phyloP scores from a whole-genome alignment of 768 basidiomycete species.

The Hericium alpestre region DNA sequence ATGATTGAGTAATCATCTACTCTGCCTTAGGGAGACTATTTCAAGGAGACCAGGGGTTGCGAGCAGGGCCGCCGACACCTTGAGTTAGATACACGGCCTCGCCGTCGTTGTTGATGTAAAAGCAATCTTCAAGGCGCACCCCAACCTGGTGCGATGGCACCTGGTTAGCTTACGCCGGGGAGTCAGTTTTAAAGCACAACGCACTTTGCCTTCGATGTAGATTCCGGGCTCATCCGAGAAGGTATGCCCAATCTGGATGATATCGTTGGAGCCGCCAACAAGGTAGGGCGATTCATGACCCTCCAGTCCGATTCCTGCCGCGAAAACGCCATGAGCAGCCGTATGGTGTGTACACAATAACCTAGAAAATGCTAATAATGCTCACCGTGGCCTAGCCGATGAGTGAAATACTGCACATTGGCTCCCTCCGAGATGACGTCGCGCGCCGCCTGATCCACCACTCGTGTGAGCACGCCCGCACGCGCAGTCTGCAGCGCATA shows the following conservation, averaged over 20 bases:
- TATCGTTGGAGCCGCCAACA: conserved; percentile 50
- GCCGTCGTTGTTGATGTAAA: conserved; percentile 49
- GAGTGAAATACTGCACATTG: conserved; percentile 59
- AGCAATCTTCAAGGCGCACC: conserved; percentile 77
- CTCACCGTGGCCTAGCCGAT: conserved; percentile 70
- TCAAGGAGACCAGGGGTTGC: conserved; percentile 26
- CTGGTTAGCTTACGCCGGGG: conserved; percentile 1
- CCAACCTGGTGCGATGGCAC: conserved; percentile 40
- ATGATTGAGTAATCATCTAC: too few relatives aligned
- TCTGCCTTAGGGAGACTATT: not conserved
- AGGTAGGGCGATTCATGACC: conserved; percentile 78
- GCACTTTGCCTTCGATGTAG: conserved; percentile 59
- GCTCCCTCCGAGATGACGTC: conserved; percentile 30
- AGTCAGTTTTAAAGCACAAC: conserved; percentile 2
- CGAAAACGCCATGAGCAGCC: not conserved
- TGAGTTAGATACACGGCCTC: conserved; percentile 48
- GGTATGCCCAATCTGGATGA: conserved; percentile 53
- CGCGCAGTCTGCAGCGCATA: conserved; percentile 38
- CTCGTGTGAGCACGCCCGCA: conserved; percentile 38
- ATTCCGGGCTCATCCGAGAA: conserved; percentile 79
- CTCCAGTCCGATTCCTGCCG: conserved; percentile 71
- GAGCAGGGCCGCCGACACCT: conserved; percentile 50
- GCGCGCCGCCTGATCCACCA: conserved; percentile 58
- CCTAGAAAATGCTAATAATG: not conserved
- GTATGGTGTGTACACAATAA: not conserved